phyloP scores from a whole-genome alignment of 805 yeast genomes.

The Lachancea kluyveri region DNA sequence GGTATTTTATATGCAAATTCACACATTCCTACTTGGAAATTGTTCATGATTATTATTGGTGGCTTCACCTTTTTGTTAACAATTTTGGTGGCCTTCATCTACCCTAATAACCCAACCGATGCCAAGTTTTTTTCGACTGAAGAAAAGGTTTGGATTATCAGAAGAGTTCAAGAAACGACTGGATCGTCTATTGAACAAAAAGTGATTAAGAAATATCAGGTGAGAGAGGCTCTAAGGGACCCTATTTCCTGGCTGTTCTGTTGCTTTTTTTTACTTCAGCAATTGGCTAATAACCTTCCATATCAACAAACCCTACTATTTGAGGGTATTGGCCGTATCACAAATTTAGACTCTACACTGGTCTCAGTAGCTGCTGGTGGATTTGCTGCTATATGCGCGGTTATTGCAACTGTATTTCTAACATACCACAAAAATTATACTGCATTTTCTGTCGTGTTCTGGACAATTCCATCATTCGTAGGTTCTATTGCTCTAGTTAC shows the following conservation, averaged over 20 bases:
- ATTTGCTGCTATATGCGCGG: constrained; percentile 37
- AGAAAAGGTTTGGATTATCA: constrained; percentile 47
- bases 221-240: constrained; percentile 45
- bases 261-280: constrained; percentile 37
- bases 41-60: constrained; percentile 52
- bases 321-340: constrained; percentile 39
- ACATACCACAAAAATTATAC: constrained; percentile 32
- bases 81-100: constrained; percentile 32
- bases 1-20: constrained; percentile 30
- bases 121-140: constrained; percentile 41
- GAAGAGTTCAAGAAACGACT: constrained; percentile 37
- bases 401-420: constrained; percentile 34
- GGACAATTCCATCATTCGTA: constrained; percentile 39
- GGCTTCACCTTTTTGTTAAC: constrained; percentile 42
- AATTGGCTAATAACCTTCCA: constrained; percentile 46
- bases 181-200: constrained; percentile 41
- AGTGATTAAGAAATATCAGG: constrained; percentile 40
- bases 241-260: constrained; percentile 42
- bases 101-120: constrained; percentile 52
- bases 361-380: constrained; percentile 51
- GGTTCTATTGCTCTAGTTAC: constrained; percentile 42
- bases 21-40: constrained; percentile 40
- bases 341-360: constrained; percentile 41
- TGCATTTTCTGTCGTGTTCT: constrained; percentile 34
- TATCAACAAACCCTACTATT: constrained; percentile 48